These are phyloP conservation scores for Claviceps sorghi DNA, from an alignment of 2,329 filamentous ascomycete species.

Conservation along the genomic window DNA sequence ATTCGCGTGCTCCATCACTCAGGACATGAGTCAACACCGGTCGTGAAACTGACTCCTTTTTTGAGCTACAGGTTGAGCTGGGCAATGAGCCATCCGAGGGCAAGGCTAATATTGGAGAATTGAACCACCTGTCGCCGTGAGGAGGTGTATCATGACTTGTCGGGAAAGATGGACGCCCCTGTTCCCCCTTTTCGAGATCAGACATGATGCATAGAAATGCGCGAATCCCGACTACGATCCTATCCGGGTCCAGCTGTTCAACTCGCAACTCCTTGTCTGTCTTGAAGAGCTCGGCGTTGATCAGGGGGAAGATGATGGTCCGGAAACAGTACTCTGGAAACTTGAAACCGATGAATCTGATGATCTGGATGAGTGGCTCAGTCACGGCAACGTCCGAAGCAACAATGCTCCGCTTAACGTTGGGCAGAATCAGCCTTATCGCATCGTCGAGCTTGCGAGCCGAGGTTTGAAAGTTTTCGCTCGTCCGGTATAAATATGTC, in stretches of 20 bases:
- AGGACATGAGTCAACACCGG: conserved; percentile 49
- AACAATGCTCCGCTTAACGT: conserved; percentile 64
- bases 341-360: conserved; percentile 86
- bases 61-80: conserved; percentile 13
- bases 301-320: conserved; percentile 82
- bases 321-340: conserved; percentile 88
- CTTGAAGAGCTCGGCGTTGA: conserved; percentile 81
- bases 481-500: conserved; percentile 82
- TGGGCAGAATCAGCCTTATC: conserved; percentile 67
- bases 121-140: conserved; percentile 28
- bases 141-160: conserved; percentile 38
- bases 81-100: conserved; percentile 15
- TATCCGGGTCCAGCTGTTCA: conserved; percentile 87
- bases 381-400: conserved; percentile 72
- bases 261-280: conserved; percentile 65
- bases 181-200: conserved; percentile 74
- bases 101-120: conserved; percentile 35
- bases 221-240: conserved; percentile 92
- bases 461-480: conserved; percentile 53
- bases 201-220: conserved; percentile 88
- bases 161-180: conserved; percentile 70
- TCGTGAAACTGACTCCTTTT: conserved; percentile 52
- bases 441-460: conserved; percentile 80
- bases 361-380: conserved; percentile 83
- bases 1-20: conserved; percentile 64